phyloP scores from a whole-genome alignment of 352 stramenopile species.

The Albugo laibachii region DNA sequence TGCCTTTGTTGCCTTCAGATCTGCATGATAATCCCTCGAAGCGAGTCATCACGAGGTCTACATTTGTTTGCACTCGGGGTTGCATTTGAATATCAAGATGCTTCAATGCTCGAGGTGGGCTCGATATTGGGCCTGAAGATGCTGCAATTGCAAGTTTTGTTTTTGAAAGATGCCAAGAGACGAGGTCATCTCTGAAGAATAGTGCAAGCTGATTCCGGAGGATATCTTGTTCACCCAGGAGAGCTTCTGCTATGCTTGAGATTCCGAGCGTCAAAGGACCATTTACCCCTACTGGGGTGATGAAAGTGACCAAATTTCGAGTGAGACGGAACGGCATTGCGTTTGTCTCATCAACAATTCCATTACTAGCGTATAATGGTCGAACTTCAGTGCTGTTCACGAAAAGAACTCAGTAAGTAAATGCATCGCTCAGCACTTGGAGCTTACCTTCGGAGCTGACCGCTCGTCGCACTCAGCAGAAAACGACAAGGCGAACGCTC shows the following conservation, averaged over 20 bases:
- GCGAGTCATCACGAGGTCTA: constrained; percentile 61
- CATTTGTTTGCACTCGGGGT: constrained; percentile 71
- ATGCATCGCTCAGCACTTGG: background rate
- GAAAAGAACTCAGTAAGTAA: background rate
- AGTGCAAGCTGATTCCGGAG: constrained; percentile 71
- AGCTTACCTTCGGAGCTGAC: constrained; percentile 36
- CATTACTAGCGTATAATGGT: constrained; percentile 65
- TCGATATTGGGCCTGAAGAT: constrained; percentile 7
- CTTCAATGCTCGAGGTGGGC: constrained; percentile 18
- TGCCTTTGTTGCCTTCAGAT: constrained; percentile 30
- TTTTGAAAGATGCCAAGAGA: constrained; percentile 78
- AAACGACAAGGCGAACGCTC: constrained; percentile 70
- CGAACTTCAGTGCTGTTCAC: constrained; percentile 51
- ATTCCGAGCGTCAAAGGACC: constrained; percentile 74
- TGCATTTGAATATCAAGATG: constrained; percentile 61
- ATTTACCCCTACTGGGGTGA: constrained; percentile 65
- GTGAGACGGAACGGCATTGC: constrained; percentile 81
- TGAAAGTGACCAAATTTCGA: constrained; percentile 76
- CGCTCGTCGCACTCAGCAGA: constrained; percentile 59
- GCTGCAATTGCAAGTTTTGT: constrained; percentile 21
- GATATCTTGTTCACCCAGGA: constrained; percentile 70
- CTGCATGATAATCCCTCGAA: constrained; percentile 62
- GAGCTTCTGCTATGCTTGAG: constrained; percentile 51
- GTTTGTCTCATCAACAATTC: constrained; percentile 55
- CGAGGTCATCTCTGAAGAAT: constrained; percentile 76